Percentiles rank a stretch among this genome's conserved stretches.
phyloP scores from a whole-genome alignment of 2,329 filamentous ascomycete species.

The Colletotrichum tofieldiae region DNA sequence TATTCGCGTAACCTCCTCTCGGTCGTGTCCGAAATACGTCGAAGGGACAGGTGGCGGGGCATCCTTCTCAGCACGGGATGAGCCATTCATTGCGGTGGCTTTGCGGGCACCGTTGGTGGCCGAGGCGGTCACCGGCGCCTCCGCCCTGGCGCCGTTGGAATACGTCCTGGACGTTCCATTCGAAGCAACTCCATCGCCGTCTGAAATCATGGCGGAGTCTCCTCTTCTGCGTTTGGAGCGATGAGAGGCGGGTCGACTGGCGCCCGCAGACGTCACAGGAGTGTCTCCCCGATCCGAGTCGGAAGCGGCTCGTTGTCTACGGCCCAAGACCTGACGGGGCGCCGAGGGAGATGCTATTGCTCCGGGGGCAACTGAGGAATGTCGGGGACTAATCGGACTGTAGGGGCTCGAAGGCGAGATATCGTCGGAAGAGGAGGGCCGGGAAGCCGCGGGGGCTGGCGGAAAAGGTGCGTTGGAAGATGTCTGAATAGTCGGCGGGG shows the following conservation, averaged over 20 bases:
- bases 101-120: conserved; percentile 63
- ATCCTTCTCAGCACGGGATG: conserved; percentile 47
- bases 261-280: conserved; percentile 45
- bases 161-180: conserved; percentile 69
- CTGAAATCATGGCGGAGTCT: conserved; percentile 74
- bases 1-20: conserved; percentile 93
- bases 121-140: conserved; percentile 49
- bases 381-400: conserved; percentile 40
- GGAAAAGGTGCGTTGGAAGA: conserved; percentile 64
- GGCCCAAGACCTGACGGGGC: conserved; percentile 64
- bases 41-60: conserved; percentile 49
- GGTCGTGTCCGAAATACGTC: conserved; percentile 86
- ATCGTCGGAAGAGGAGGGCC: conserved; percentile 43
- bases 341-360: conserved; percentile 59
- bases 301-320: conserved; percentile 66
- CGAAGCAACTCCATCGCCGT: conserved; percentile 65
- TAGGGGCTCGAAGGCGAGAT: conserved; percentile 43
- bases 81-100: conserved; percentile 42
- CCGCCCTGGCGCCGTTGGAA: conserved; percentile 72
- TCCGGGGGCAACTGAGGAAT: conserved; percentile 52
- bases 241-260: conserved; percentile 45
- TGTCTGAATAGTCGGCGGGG: conserved; percentile 67
- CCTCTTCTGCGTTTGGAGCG: conserved; percentile 71
- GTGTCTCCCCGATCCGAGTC: conserved; percentile 55
- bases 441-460: conserved; percentile 53